Base-by-base conservation (phyloP, 2,329 filamentous ascomycete genomes). In the Colletotrichum nymphaeae region DNA sequence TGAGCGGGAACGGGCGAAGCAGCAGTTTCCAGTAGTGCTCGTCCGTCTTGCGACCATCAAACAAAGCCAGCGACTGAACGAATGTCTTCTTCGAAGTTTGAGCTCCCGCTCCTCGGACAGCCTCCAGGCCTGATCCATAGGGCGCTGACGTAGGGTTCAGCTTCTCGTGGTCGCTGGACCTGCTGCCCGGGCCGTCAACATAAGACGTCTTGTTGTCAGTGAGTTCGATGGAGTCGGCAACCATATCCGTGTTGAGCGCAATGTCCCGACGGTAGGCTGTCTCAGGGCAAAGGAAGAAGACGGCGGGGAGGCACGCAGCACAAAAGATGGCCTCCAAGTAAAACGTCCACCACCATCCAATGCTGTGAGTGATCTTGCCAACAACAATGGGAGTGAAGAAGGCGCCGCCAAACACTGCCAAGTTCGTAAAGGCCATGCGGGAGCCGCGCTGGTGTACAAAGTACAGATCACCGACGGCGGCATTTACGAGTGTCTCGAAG, bases 341-440 rank as follows among this genome's bases (percentile, higher is more conserved):
- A 79, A 98, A 98, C 0, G 92, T 93, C 95, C 95, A 98, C 80
- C 90, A 85, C 93, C 95, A 97, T n/a, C 92, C 91, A 63, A 97
- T 87, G 0, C 87, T 86, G 60, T 90, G 84, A 3, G 95, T 95
- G 78, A 98, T 95, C 83, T 95, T 95, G 46, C 95, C 95, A 1
- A 95, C 95, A 28, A 98, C 84, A n/a, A 98, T 94, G 0, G 96
- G 96, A 0, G 96, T 98, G 78, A 89, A 86, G 78, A 91, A 89
- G 68, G 87, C 84, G 57, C 88, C 87, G 73, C 87, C 83, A 83
- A 92, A 88, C 76, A 92, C 83, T 71, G 89, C 82, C 78, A 92
- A 77, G 81, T 91, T 88, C 67, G 89, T 86, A 67, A 97, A 87
- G 1, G 96, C 96, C 96, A 98, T 98, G 69, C 95, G 90, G 77